Evolutionary conservation across 805 yeast genomes (phyloP).

Genomic region (Groenewaldozyma salmanticensis): DNA sequence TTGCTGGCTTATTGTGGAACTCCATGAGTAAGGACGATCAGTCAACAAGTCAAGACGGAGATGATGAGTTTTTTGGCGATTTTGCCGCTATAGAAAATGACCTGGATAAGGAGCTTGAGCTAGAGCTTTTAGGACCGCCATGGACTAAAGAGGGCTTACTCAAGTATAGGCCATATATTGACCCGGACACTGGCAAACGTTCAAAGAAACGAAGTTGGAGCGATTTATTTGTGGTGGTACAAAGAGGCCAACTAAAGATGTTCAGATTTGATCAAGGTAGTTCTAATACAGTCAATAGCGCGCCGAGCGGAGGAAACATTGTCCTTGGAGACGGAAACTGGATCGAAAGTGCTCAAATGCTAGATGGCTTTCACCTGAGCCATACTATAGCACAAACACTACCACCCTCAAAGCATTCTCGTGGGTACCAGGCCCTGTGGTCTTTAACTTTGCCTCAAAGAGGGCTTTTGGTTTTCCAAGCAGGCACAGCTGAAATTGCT

Average conservation of each 20-base stretch:
- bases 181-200: conserved; percentile 20
- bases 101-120: conserved; percentile 45
- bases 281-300: conserved; percentile 8
- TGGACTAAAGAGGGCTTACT: conserved; percentile 69
- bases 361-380: conserved; percentile 46
- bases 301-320: conserved; percentile 21
- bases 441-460: conserved; percentile 44
- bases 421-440: conserved; percentile 39
- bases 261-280: conserved; percentile 37
- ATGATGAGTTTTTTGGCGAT: conserved; percentile 20
- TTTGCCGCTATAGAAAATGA: conserved; percentile 24
- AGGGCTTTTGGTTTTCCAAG: conserved; percentile 46
- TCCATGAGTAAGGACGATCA: conserved; percentile 22
- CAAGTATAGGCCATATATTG: conserved; percentile 26
- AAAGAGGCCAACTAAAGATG: conserved; percentile 53
- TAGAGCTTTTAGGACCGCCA: conserved; percentile 65
- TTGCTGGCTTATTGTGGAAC: conserved; percentile 24
- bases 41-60: conserved; percentile 11
- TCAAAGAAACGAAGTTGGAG: conserved; percentile 31
- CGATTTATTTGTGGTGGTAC: conserved; percentile 54
- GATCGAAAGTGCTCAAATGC: conserved; percentile 51
- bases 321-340: conserved; percentile 56
- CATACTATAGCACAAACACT: conserved; percentile 32
- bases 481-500: conserved; percentile 60
- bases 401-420: conserved; percentile 24